Evolutionary conservation across 352 stramenopile species (phyloP).

Genomic region (Globisporangium spinosum): DNA sequence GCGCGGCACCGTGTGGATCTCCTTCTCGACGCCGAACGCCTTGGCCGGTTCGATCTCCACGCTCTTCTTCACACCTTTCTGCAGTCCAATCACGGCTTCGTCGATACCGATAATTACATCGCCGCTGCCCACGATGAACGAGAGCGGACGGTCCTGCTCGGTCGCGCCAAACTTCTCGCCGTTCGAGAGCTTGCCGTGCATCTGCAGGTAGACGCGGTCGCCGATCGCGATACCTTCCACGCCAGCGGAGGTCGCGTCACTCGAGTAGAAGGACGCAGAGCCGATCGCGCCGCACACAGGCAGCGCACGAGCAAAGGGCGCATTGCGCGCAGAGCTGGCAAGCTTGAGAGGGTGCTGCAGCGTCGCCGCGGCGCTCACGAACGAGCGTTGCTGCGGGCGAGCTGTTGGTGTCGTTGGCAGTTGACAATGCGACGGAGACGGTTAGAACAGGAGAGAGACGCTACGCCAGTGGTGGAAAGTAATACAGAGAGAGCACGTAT

Average conservation of each 20-base stretch:
- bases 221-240: conserved; percentile 35
- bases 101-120: conserved; percentile 74
- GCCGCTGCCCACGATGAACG: conserved; percentile 69
- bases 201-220: conserved; percentile 68
- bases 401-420: neutral
- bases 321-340: neutral
- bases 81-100: conserved; percentile 60
- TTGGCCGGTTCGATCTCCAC: conserved; percentile 57
- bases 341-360: conserved; percentile 10
- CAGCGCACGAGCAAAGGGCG: neutral
- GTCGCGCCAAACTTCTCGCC: conserved; percentile 59
- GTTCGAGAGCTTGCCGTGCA: conserved; percentile 57
- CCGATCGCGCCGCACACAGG: conserved; percentile 6
- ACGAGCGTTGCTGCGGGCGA: conserved; percentile 6
- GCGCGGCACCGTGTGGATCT: conserved; percentile 61
- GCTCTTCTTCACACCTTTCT: conserved; percentile 59
- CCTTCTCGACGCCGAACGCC: conserved; percentile 63
- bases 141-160: conserved; percentile 41
- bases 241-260: conserved; percentile 10
- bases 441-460: neutral
- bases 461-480: neutral
- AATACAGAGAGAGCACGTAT: neutral
- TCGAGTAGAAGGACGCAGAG: conserved; percentile 26
- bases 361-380: conserved; percentile 7
- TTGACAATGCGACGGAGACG: neutral